Evolutionary conservation across 495 filamentous ascomycete species (phyloP).

Genomic region (Gamarada debralockiae): DNA sequence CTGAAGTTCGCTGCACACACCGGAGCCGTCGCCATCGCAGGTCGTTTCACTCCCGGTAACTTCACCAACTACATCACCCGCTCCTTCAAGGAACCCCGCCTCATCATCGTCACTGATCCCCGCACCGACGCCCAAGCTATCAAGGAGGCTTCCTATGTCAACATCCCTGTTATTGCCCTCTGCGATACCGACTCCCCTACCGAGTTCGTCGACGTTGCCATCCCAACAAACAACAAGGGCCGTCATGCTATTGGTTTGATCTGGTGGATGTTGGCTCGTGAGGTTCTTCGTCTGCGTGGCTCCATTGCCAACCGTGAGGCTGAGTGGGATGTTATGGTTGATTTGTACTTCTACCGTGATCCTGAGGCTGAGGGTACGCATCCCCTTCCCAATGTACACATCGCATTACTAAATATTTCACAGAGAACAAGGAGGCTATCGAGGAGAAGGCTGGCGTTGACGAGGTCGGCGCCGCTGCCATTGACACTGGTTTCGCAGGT

Average conservation of each 20-base stretch:
- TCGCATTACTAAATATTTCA: neutral
- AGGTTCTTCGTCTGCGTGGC: constrained; percentile 97
- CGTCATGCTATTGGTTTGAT: constrained; percentile 96
- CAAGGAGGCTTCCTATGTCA: constrained; percentile 99
- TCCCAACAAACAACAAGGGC: constrained; percentile 99
- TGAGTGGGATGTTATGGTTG: constrained; percentile 97
- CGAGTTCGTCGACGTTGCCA: constrained; percentile 98
- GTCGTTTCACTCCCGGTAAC: constrained; percentile 99
- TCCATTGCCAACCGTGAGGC: constrained; percentile 90
- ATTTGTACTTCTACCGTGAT: constrained; percentile 99
- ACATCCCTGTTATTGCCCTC: constrained; percentile 98
- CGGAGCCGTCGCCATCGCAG: constrained; percentile 94
- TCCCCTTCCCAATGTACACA: too few relatives aligned
- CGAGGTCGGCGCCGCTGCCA: constrained; percentile 74
- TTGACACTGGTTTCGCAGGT: constrained; percentile 73
- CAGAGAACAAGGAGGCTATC: constrained; percentile 71
- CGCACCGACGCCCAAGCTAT: constrained; percentile 99
- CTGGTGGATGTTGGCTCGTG: constrained; percentile 99
- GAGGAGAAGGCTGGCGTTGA: constrained; percentile 66
- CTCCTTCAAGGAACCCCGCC: constrained; percentile 99
- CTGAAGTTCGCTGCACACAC: constrained; percentile 99
- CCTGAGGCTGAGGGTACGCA: constrained; percentile 78
- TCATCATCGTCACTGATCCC: constrained; percentile 98
- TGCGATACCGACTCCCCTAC: constrained; percentile 99
- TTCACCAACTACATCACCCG: constrained; percentile 99